Base-by-base conservation (phyloP, 139 green algal species). In the Chlamydomonas sp. region DNA sequence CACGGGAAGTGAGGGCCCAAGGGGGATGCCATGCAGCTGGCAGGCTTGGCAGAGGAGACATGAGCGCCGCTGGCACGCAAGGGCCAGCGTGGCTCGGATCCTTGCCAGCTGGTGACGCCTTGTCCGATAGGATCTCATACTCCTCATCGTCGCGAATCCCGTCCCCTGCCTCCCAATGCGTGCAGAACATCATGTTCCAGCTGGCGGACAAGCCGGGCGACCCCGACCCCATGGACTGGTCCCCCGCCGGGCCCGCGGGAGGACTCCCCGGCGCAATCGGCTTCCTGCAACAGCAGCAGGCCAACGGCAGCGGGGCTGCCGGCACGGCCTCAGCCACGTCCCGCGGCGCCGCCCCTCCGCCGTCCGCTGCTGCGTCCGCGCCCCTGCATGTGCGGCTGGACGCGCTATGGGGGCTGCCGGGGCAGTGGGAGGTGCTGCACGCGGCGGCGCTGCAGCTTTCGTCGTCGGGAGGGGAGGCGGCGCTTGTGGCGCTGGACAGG, bases 381-480 rank as follows among this genome's bases (percentile, higher is more conserved):
- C 5, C 5, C 67, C 80, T 12, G 75, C 18, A 20, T 68, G 80
- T 92, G 5, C 79, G 89, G 31, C 80, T 92, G 64, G 85, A 90
- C 49, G n/a, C 62, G 20, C 59, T 92, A 73, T 92, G 89, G 89
- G 80, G 82, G 9, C 61, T 92, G 67, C 89, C 89, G 1, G 74
- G 79, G 0, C 80, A 85, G 80, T 90, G 83, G 85, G 89, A 90
- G 49, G 76, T 92, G 62, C 75, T 92, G 75, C 66, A 77, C 57
- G 67, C 16, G 15, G 85, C 77, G 4, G 60, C 62, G 17, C 49
- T 80, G 64, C 60, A 85, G 59, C 76, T 76, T 74, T 74, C 82
- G 18, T 71, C 78, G 2, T 49, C 31, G 31, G 31, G 31, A 49
- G 85, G 85, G 6, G 63, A n/a, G 14, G 49, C 1, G 67, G 85